Evolutionary conservation across 805 yeast genomes (phyloP), one percentile per base, ranked within the genome.

Genomic region (Naumovozyma castellii): DNA sequence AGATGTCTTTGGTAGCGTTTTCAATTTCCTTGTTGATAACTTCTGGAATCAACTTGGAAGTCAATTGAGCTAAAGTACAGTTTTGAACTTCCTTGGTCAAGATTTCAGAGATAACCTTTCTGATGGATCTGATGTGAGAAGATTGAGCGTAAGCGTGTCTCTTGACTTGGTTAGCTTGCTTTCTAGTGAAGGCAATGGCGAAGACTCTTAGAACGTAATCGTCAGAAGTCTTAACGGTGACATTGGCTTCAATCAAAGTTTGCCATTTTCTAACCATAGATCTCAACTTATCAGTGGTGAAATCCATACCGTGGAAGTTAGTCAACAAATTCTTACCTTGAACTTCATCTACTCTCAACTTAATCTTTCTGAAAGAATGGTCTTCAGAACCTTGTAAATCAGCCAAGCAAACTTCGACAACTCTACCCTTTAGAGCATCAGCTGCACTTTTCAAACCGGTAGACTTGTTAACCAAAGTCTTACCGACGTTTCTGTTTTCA

Each of bases 261-360:
- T 88, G 97, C 97, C 97, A 90, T 74, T 90, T 88, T 81, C 97
- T 86, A 53, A 88, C 97, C 70, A 90, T 78, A 44, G 97, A 88
- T 76, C 94, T 85, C 68, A 90, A 76, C 78, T 90, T 90, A 77
- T 88, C 97, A 55, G 94, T 76, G 65, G 97, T 88, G 82, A 90
- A 88, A 77, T 87, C 94, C 72, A 90, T 72, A 65, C 97, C 97
- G 79, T 88, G 97, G 94, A 88, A 90, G 94, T 90, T 90, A 78
- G 97, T 88, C 69, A 88, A 78, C 66, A 88, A 78, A 82, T 88
- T 87, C 77, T 86, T 85, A 75, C 97, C 97, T 76, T 90, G 96
- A 60, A 88, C 95, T 76, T 90, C 97, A 65, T 88, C 97, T 61
- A 90, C 95, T 76, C 97, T 87, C 73, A 90, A 84, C 74, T 83